Conservation (phyloP, 2,329 filamentous ascomycete species). For the Arthroderma sp. region DNA sequence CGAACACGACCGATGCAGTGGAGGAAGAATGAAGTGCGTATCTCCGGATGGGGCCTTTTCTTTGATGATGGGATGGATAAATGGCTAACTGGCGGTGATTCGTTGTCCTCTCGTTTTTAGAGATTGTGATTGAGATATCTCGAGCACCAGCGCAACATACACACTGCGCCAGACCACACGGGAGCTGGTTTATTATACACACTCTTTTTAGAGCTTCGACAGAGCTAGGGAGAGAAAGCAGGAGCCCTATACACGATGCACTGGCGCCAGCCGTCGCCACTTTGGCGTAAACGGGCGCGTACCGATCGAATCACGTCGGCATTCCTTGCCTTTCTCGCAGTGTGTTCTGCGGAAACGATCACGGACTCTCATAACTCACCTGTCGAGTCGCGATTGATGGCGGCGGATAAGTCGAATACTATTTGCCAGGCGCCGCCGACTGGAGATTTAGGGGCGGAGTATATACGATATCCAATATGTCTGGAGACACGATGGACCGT, state of each 20-base stretch:
- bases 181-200: background rate
- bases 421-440: constrained; percentile 17
- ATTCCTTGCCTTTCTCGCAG: constrained; percentile 6
- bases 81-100: background rate
- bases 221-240: background rate
- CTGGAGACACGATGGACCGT: constrained; percentile 16
- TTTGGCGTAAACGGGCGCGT: background rate
- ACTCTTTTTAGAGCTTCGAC: background rate
- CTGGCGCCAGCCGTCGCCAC: background rate
- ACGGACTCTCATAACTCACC: background rate
- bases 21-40: background rate
- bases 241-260: background rate
- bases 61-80: background rate
- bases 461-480: constrained; percentile 21
- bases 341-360: background rate
- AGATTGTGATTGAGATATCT: background rate
- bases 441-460: constrained; percentile 15
- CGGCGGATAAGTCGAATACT: constrained; percentile 7
- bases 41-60: background rate
- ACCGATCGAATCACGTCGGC: constrained; percentile 1
- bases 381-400: constrained; percentile 8
- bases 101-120: background rate
- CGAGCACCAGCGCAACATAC: background rate
- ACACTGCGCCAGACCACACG: background rate
- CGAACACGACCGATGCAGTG: background rate